phyloP scores from a whole-genome alignment of 2,329 filamentous ascomycete species.

The Talaromyces piceae region DNA sequence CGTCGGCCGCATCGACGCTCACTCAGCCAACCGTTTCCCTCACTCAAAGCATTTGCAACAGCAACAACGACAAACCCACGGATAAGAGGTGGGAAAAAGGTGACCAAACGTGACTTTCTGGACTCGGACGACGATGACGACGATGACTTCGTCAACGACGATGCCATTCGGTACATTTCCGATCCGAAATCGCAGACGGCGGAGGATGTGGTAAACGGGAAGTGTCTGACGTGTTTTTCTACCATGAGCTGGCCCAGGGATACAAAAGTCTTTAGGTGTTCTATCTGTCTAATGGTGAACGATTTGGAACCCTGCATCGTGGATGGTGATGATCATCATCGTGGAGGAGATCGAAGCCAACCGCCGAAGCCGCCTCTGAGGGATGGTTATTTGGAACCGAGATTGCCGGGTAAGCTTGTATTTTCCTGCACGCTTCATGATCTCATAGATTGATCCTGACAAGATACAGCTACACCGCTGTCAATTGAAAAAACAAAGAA shows the following conservation, averaged over 20 bases:
- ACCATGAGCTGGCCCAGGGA: constrained; percentile 71
- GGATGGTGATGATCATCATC: constrained; percentile 13
- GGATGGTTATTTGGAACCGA: constrained; percentile 11
- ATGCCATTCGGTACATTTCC: constrained; percentile 18
- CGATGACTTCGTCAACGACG: constrained; percentile 20
- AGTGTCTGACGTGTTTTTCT: constrained; percentile 80
- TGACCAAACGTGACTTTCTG: constrained; percentile 33
- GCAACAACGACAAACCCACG: constrained; percentile 30
- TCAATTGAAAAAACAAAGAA: constrained; percentile 54
- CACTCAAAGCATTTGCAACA: constrained; percentile 56
- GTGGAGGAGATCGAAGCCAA: constrained; percentile 11
- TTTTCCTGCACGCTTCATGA: neutral
- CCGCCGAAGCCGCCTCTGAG: constrained; percentile 14
- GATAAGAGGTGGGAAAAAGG: constrained; percentile 42
- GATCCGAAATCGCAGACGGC: constrained; percentile 33
- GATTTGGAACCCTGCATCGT: constrained; percentile 55
- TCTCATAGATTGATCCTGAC: constrained; percentile 3
- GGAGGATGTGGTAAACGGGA: constrained; percentile 60
- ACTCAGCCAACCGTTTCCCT: constrained; percentile 73
- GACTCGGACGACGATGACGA: constrained; percentile 43
- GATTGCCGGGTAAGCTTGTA: constrained; percentile 20
- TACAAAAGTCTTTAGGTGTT: constrained; percentile 69
- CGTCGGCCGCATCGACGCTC: constrained; percentile 53
- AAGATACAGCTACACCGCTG: constrained; percentile 38
- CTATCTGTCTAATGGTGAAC: constrained; percentile 77